Conservation (phyloP, 352 stramenopile species). For the Pilasporangium apinafurcum region DNA sequence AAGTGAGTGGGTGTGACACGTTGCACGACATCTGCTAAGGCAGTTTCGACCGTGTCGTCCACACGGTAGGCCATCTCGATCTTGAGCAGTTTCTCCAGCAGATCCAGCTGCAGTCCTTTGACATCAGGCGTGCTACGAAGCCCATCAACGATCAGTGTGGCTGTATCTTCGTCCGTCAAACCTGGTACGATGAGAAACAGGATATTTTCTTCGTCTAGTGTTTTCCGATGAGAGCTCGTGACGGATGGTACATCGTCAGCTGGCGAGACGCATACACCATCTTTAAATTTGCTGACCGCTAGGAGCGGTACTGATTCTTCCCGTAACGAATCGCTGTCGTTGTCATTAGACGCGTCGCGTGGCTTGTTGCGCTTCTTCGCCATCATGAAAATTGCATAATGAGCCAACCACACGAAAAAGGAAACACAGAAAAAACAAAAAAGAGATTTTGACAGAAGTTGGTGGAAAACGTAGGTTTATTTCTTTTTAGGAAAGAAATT, state of each 20-base stretch:
- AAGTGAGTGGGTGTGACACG: constrained; percentile 30
- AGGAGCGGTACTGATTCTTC: constrained; percentile 7
- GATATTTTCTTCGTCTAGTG: constrained; percentile 48
- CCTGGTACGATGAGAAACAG: constrained; percentile 70
- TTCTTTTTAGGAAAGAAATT: background rate
- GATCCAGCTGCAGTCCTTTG: constrained; percentile 42
- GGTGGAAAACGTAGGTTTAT: background rate
- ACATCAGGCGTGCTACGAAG: constrained; percentile 32
- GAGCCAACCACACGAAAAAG: background rate
- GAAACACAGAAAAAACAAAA: too few species aligned
- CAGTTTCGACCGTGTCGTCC: constrained; percentile 36
- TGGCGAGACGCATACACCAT: constrained; percentile 50
- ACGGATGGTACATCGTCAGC: constrained; percentile 69
- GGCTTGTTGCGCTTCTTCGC: constrained; percentile 1
- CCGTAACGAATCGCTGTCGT: background rate
- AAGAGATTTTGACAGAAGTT: too few species aligned
- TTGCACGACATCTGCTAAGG: constrained; percentile 54
- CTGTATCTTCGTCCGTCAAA: constrained; percentile 20
- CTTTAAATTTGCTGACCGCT: constrained; percentile 10
- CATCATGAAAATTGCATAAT: constrained; percentile 6
- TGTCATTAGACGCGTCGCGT: background rate
- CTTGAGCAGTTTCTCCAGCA: constrained; percentile 54
- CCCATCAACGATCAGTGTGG: constrained; percentile 18
- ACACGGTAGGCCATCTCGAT: constrained; percentile 45
- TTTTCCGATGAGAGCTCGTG: constrained; percentile 44